A percentile compares a stretch with the other conserved stretches of the same genome.
These are phyloP conservation scores for Geum urbanum DNA, from an alignment of 306 rosid species.

Conservation along the genomic window DNA sequence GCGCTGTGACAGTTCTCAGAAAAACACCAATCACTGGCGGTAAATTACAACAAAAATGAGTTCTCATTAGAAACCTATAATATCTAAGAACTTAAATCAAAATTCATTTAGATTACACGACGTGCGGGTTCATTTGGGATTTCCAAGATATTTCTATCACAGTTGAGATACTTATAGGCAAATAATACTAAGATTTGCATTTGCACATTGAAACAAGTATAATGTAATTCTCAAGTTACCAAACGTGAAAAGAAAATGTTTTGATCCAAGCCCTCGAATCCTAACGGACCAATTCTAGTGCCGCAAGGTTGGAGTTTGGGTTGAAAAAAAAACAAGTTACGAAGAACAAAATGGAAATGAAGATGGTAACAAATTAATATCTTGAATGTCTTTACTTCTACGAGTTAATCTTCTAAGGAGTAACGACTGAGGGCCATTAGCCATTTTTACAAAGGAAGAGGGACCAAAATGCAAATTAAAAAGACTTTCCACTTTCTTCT, in stretches of 20 bases:
- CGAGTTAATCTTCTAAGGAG: conserved; percentile 19
- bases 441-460: conserved; percentile 17
- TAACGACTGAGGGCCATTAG: background rate
- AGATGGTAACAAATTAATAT: background rate
- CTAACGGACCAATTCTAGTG: too few species aligned
- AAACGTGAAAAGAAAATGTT: too few species aligned
- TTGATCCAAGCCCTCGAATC: too few species aligned
- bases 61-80: too few species aligned
- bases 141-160: background rate
- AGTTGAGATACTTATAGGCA: too few species aligned
- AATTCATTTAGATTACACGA: background rate
- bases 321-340: background rate
- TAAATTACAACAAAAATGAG: too few species aligned
- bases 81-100: too few species aligned
- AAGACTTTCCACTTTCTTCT: conserved; percentile 15
- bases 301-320: background rate
- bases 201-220: too few species aligned
- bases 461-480: conserved; percentile 30
- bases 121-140: background rate
- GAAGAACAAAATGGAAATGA: background rate
- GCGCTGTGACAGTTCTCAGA: too few species aligned
- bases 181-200: too few species aligned
- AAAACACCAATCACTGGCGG: too few species aligned
- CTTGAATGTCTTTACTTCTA: conserved; percentile 18
- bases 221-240: too few species aligned